phyloP scores from a whole-genome alignment of 768 basidiomycete species.

The Hygrocybe punicea region DNA sequence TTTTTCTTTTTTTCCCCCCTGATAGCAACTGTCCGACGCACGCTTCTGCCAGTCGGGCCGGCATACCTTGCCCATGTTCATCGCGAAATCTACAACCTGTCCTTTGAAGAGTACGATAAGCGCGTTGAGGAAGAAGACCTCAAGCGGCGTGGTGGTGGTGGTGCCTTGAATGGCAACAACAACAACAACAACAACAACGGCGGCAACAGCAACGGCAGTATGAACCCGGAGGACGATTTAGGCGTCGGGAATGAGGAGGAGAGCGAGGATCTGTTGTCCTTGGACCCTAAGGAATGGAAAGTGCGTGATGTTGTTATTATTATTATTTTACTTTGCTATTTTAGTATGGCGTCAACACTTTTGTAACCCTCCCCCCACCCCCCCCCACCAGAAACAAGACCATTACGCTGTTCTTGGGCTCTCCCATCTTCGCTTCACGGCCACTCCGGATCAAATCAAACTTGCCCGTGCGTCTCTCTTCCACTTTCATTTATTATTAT shows the following conservation, averaged over 20 bases:
- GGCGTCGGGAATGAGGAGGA: conserved; percentile 93
- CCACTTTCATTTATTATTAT: not conserved
- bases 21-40: conserved; percentile 18
- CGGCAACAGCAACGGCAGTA: conserved; percentile 37
- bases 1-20: not conserved
- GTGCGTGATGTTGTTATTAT: conserved; percentile 35
- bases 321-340: too few relatives aligned
- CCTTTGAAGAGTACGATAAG: conserved; percentile 82
- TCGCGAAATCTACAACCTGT: conserved; percentile 65
- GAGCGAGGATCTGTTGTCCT: conserved; percentile 56
- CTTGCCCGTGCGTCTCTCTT: conserved; percentile 73
- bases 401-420: conserved; percentile 96
- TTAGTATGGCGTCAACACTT: not conserved
- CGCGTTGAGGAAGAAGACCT: conserved; percentile 50
- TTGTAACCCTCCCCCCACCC: not conserved
- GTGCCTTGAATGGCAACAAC: conserved; percentile 45
- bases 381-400: conserved; percentile 80
- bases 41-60: conserved; percentile 79
- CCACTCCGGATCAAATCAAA: conserved; percentile 90
- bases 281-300: conserved; percentile 99
- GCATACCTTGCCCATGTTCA: conserved; percentile 85
- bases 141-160: conserved; percentile 48
- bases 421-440: conserved; percentile 81
- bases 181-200: conserved; percentile 25
- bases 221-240: conserved; percentile 70